These are phyloP conservation scores for Gracilaria caudata DNA, from an alignment of 23 red algal genomes.

Conservation along the genomic window DNA sequence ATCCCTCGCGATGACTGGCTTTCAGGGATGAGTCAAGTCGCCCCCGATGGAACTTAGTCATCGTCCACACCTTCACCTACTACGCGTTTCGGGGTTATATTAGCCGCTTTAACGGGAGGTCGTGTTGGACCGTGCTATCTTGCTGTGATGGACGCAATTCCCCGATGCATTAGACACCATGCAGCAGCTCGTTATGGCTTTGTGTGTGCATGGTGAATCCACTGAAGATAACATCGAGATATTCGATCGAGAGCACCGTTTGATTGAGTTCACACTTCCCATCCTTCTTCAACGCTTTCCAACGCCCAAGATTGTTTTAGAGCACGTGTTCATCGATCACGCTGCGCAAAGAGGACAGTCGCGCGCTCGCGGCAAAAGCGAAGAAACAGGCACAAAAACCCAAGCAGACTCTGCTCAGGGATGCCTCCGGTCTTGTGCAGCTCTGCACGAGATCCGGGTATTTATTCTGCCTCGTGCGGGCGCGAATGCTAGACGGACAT, in stretches of 20 bases:
- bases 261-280: constrained; percentile 65
- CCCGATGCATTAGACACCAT: constrained; percentile 75
- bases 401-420: no score
- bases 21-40: constrained; percentile 39
- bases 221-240: constrained; percentile 70
- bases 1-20: constrained; percentile 73
- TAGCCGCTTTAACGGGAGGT: constrained; percentile 93
- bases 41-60: constrained; percentile 67
- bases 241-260: constrained; percentile 87
- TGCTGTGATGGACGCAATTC: constrained; percentile 75
- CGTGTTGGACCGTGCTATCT: constrained; percentile 90
- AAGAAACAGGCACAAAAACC: no score
- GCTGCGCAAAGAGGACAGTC: no score
- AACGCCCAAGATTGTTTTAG: constrained; percentile 85
- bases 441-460: no score
- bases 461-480: no score
- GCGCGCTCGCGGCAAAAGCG: no score
- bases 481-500: no score
- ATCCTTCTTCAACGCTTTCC: constrained; percentile 65
- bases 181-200: constrained; percentile 74
- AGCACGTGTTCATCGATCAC: no score
- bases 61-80: constrained; percentile 66
- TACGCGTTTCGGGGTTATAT: constrained; percentile 81
- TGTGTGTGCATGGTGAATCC: constrained; percentile 96
- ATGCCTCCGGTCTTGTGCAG: no score